Percentiles rank a stretch among this genome's conserved stretches.
Evolutionary conservation across 148 eudicot species (phyloP).

Genomic region (Amaranthus hypochondriacus): DNA sequence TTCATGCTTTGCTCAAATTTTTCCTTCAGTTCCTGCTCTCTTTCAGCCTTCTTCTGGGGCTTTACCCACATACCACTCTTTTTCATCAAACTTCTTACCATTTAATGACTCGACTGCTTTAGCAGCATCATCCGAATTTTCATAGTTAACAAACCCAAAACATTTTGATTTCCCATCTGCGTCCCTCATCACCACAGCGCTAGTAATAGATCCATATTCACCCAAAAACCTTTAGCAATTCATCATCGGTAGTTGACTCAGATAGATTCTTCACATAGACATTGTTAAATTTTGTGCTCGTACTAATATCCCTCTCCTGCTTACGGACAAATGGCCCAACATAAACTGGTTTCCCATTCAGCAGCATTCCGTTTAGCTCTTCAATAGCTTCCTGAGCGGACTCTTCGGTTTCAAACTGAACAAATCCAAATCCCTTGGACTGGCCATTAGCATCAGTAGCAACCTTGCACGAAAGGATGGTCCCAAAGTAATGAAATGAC

Average conservation of each 20-base stretch:
- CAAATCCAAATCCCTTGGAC: constrained; percentile 60
- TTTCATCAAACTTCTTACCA: constrained; percentile 35
- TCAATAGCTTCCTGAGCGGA: constrained; percentile 47
- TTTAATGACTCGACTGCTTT: constrained; percentile 37
- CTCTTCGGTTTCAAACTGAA: constrained; percentile 43
- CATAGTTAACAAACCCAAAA: constrained; percentile 48
- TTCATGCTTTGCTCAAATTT: constrained; percentile 35
- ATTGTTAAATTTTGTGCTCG: constrained; percentile 32
- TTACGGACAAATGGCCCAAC: constrained; percentile 42
- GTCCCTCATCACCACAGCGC: constrained; percentile 41
- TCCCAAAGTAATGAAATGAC: constrained; percentile 42
- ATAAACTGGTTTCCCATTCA: constrained; percentile 41
- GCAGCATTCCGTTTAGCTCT: constrained; percentile 38
- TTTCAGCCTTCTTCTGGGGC: constrained; percentile 46
- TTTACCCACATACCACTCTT: constrained; percentile 44
- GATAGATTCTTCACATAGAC: constrained; percentile 41
- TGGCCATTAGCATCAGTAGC: constrained; percentile 40
- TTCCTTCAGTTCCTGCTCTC: constrained; percentile 36
- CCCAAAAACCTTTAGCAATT: constrained; percentile 38
- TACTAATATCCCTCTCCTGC: constrained; percentile 34
- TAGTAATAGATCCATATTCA: constrained; percentile 34
- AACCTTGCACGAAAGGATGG: constrained; percentile 43
- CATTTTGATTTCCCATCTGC: constrained; percentile 39
- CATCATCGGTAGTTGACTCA: constrained; percentile 35
- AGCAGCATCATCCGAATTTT: constrained; percentile 41